Evolutionary conservation across 1,284 basidiomycete species (phyloP), one percentile per base, ranked within the genome.

Genomic region (Cystobasidium slooffiae): DNA sequence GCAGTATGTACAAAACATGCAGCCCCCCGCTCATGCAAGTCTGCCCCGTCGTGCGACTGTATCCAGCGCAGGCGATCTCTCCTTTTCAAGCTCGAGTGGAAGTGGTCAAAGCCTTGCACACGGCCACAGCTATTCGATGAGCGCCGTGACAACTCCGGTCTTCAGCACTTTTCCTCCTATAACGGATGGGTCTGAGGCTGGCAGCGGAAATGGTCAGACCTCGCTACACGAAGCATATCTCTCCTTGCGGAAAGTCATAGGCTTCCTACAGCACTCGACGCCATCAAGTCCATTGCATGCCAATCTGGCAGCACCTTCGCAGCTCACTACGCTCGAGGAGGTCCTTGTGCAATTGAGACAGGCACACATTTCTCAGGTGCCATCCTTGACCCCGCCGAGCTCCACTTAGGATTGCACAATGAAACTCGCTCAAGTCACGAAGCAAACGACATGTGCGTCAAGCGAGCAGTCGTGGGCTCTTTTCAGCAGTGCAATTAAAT

Each of bases 221-320:
- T 41, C 69, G 20, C 62, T 72, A 16, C 59, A 73, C 20, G 70
- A 73, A 12, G 70, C 70, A 18, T 73, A 65, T 31, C 41, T 66
- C 16, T 53, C 70, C 22, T 24, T 73, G 10, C 16, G 55, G 7
- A 73, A 47, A 43, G 70, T 66, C 20, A 37, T 73, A n/a, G 43
- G 24, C 20, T 73, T 56, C 46, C n/a, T 73, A 14, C 61, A 66
- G 7, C 56, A 61, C 22, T n/a, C 44, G 9, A n/a, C 7, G 5
- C 22, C n/a, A 18, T n/a, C 68, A 7, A 44, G 46, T 12, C 22
- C 53, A 46, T 22, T 31, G 43, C 52, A 52, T 22, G 8, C 55
- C 16, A 46, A 16, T n/a, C n/a, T 72, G n/a, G 69, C 69, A 12
- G 44, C 59, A 0, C 58, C 69, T 18, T 46, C 44, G 20, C 69